Base-by-base conservation (phyloP, 2,329 filamentous ascomycete genomes). In the Neonectria faginata region DNA sequence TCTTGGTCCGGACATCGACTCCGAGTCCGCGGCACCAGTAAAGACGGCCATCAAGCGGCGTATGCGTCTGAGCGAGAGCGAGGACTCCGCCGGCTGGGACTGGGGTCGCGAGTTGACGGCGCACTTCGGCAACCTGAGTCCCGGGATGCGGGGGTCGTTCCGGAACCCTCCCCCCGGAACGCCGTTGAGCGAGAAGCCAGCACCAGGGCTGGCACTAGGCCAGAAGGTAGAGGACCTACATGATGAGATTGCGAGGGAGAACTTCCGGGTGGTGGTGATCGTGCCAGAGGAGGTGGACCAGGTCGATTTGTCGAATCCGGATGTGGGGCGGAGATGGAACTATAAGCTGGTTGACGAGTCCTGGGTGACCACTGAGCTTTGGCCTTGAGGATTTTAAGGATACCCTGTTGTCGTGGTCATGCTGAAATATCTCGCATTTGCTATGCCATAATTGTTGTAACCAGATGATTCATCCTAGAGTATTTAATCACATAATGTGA, bases 121-220 rank as follows among this genome's bases (percentile, higher is more conserved):
- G 53, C 92, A 96, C 77, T 98, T 97, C 86, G 95, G 93, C 20
- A 97, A 97, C 78, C 80, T 96, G 71, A 91, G 88, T 70, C 95
- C 95, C 7, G 82, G 84, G 1, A 93, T 97, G 89, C 86, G 94
- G 76, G 91, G 91, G 10, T 86, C 87, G 9, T 94, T 94, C 77
- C 90, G 88, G 79, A 89, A 91, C 76, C 86, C 96, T 75, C 83
- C 86, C 6, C 91, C 92, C 0, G 92, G 92, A 0, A 82, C 83
- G 66, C 84, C 89, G 53, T 76, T 91, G 71, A 79, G 85, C 69
- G 68, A 87, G 74, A 72, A 84, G 71, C 77, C 85, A 68, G 76
- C 77, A 64, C 75, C 78, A 11, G 80, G 80, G 0, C 70, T 82
- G 3, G 79, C 78, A 29, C 74, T 87, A 16, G 88, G 88, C 0